A percentile compares a stretch with the other conserved stretches of the same genome.
These are phyloP conservation scores for Sclerotinia sclerotiorum DNA, from an alignment of 2,329 filamentous ascomycete genomes.

Conservation along the genomic window DNA sequence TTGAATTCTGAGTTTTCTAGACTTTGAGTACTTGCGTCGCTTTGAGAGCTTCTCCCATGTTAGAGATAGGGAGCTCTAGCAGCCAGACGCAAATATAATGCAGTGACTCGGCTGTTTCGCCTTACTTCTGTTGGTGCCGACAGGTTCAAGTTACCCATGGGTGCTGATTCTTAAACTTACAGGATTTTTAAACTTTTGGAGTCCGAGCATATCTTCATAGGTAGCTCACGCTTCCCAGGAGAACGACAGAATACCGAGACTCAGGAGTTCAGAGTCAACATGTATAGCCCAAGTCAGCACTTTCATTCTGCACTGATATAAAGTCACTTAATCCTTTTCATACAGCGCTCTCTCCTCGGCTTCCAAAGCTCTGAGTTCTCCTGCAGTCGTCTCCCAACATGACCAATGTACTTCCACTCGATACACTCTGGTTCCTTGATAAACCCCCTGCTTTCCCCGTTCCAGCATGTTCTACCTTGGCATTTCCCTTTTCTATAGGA, in stretches of 20 bases:
- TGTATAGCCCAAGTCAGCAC: not conserved
- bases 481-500: not conserved
- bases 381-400: not conserved
- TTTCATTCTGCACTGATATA: not conserved
- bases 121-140: not conserved
- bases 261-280: not conserved
- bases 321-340: not conserved
- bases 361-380: not conserved
- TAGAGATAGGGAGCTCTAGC: not conserved
- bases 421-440: slow-evolving; percentile 7
- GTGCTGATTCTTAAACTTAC: not conserved
- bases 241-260: not conserved
- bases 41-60: too few relatives aligned
- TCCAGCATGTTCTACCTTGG: not conserved
- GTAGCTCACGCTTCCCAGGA: not conserved
- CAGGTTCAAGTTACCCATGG: not conserved
- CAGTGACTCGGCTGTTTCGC: not conserved
- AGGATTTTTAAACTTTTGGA: not conserved
- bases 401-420: not conserved
- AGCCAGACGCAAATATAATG: not conserved
- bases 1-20: not conserved
- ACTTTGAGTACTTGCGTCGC: not conserved
- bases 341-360: not conserved
- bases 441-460: not conserved
- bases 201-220: not conserved